phyloP scores from a whole-genome alignment of 106 monocot species.

The Acorus gramineus region DNA sequence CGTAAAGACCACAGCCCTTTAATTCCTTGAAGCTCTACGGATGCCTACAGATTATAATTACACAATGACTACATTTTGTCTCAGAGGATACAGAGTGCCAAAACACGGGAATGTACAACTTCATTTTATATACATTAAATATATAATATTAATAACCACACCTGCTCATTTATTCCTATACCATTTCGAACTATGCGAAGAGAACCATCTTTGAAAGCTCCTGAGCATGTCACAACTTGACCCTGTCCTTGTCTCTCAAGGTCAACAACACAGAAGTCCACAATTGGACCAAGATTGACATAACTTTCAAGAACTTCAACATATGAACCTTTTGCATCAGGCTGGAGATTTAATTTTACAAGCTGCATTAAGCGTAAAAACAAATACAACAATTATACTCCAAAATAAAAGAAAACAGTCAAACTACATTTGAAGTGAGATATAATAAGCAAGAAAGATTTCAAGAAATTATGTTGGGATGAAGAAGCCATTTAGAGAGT shows the following conservation, averaged over 20 bases:
- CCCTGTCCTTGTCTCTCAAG: conserved; percentile 99
- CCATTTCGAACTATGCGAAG: conserved; percentile 95
- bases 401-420: too few relatives aligned
- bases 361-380: conserved; percentile 34
- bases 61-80: too few relatives aligned
- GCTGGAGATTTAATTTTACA: conserved; percentile 92
- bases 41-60: conserved; percentile 38
- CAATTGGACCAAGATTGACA: conserved; percentile 95
- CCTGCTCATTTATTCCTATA: conserved; percentile 98
- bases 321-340: conserved; percentile 89
- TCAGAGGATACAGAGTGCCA: too few relatives aligned
- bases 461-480: too few relatives aligned
- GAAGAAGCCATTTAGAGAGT: too few relatives aligned
- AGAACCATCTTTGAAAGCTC: conserved; percentile 96
- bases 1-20: conserved; percentile 96
- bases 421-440: neutral
- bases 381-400: neutral
- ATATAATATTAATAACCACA: conserved; percentile 6
- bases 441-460: too few relatives aligned
- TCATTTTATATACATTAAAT: neutral
- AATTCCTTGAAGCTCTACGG: conserved; percentile 96
- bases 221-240: conserved; percentile 97
- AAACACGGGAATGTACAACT: too few relatives aligned
- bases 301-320: conserved; percentile 93
- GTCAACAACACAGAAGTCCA: conserved; percentile 97